These are phyloP conservation scores for Pythium guiyangense DNA, from an alignment of 352 stramenopile species.

Conservation along the genomic window DNA sequence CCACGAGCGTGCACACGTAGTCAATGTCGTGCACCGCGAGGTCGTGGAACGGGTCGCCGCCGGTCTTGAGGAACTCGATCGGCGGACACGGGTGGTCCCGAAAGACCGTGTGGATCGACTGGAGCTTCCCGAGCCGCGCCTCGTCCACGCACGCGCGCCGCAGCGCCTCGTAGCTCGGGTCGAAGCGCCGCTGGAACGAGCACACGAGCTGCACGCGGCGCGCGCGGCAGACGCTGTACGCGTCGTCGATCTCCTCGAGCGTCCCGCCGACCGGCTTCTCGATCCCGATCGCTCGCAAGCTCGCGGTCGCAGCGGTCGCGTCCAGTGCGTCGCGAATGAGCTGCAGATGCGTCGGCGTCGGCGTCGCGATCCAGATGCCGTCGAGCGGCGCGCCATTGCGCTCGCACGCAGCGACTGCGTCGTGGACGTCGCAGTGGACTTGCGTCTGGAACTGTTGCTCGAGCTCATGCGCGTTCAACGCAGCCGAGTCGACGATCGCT, in stretches of 20 bases:
- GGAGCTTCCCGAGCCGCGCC: conserved; percentile 50
- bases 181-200: conserved; percentile 90
- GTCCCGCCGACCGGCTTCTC: conserved; percentile 67
- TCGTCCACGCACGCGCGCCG: conserved; percentile 39
- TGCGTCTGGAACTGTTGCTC: conserved; percentile 39
- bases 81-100: conserved; percentile 87
- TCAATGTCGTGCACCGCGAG: conserved; percentile 91
- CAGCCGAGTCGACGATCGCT: conserved; percentile 52
- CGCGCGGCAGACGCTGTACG: conserved; percentile 45
- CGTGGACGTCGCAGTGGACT: conserved; percentile 32
- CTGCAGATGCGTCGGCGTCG: conserved; percentile 61
- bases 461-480: conserved; percentile 15
- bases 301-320: conserved; percentile 10
- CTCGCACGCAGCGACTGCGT: conserved; percentile 22
- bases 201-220: conserved; percentile 75
- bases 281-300: conserved; percentile 52
- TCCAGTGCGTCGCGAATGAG: conserved; percentile 35
- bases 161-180: conserved; percentile 80
- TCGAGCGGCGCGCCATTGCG: conserved; percentile 31
- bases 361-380: conserved; percentile 73
- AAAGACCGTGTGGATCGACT: conserved; percentile 87
- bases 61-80: conserved; percentile 83
- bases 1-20: conserved; percentile 78
- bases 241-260: conserved; percentile 55
- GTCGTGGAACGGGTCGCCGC: conserved; percentile 90